phyloP scores from a whole-genome alignment of 2,329 filamentous ascomycete species.

The Curvularia sp. region DNA sequence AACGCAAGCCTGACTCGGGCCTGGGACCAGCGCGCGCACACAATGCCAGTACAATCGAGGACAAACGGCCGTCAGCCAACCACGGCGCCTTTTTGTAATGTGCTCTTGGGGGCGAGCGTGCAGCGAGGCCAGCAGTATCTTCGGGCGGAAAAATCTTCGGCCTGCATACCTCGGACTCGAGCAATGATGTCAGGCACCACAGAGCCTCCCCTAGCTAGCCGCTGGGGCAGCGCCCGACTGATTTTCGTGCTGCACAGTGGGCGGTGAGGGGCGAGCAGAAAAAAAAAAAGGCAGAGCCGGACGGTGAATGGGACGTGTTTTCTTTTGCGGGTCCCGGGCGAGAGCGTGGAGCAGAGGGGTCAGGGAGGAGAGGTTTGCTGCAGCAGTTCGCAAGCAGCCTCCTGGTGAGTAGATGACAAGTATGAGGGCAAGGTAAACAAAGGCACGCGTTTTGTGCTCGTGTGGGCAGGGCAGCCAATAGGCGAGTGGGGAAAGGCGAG shows the following conservation, averaged over 20 bases:
- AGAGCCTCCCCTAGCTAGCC: conserved; percentile 23
- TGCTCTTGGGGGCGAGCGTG: neutral
- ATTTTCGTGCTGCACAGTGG: conserved; percentile 8
- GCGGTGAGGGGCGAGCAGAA: conserved; percentile 12
- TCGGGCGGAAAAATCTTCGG: conserved; percentile 8
- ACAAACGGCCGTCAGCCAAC: conserved; percentile 14
- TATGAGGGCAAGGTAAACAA: conserved; percentile 23
- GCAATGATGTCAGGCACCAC: conserved; percentile 41
- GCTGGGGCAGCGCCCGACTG: conserved; percentile 19
- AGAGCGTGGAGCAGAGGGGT: neutral
- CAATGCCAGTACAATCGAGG: conserved; percentile 5
- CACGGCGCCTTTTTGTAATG: conserved; percentile 15
- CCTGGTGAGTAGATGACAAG: neutral
- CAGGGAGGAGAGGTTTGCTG: neutral
- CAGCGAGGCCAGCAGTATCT: conserved; percentile 16
- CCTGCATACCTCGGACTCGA: conserved; percentile 34
- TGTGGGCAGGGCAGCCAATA: conserved; percentile 26
- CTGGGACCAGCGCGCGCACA: conserved; percentile 13
- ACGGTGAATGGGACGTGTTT: neutral
- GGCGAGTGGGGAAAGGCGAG: conserved; percentile 20
- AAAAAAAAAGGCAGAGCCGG: conserved; percentile 3
- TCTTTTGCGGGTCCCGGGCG: neutral
- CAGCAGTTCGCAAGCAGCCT: neutral
- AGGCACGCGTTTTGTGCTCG: conserved; percentile 31
- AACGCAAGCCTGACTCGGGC: conserved; percentile 24